phyloP scores from a whole-genome alignment of 352 stramenopile genomes.

The Pythium folliculosum region DNA sequence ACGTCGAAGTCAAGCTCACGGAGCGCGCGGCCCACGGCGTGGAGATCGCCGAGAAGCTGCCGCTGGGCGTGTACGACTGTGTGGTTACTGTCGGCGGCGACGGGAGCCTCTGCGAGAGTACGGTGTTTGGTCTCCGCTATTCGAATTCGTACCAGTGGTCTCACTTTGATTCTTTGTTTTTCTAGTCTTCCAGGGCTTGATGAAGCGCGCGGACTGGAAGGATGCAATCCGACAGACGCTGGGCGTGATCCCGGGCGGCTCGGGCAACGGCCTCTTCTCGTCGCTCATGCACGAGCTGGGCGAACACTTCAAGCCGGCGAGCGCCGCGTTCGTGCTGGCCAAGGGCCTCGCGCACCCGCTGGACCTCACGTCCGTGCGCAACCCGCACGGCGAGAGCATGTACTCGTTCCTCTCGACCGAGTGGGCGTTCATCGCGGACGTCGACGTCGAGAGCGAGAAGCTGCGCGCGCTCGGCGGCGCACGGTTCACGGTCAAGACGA shows the following conservation, averaged over 20 bases:
- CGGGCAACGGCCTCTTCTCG: conserved; percentile 68
- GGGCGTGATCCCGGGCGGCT: conserved; percentile 54
- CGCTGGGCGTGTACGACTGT: too few species aligned
- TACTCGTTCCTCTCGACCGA: conserved; percentile 85
- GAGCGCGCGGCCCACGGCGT: too few species aligned
- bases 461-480: conserved; percentile 58
- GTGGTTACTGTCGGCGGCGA: too few species aligned
- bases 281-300: conserved; percentile 48
- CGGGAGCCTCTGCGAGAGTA: too few species aligned
- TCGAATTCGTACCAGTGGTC: too few species aligned
- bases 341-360: conserved; percentile 68
- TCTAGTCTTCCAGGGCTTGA: conserved; percentile 72
- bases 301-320: conserved; percentile 43
- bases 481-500: conserved; percentile 66
- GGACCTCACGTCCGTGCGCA: conserved; percentile 66
- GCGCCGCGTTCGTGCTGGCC: conserved; percentile 62
- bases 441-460: conserved; percentile 79
- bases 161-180: too few species aligned
- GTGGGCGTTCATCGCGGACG: conserved; percentile 83
- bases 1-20: too few species aligned
- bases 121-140: too few species aligned
- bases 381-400: conserved; percentile 48
- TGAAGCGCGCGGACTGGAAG: conserved; percentile 61
- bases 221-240: conserved; percentile 55
- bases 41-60: too few species aligned